These are phyloP conservation scores for Boletus eberwhitei DNA, from an alignment of 768 basidiomycete genomes.

Conservation along the genomic window DNA sequence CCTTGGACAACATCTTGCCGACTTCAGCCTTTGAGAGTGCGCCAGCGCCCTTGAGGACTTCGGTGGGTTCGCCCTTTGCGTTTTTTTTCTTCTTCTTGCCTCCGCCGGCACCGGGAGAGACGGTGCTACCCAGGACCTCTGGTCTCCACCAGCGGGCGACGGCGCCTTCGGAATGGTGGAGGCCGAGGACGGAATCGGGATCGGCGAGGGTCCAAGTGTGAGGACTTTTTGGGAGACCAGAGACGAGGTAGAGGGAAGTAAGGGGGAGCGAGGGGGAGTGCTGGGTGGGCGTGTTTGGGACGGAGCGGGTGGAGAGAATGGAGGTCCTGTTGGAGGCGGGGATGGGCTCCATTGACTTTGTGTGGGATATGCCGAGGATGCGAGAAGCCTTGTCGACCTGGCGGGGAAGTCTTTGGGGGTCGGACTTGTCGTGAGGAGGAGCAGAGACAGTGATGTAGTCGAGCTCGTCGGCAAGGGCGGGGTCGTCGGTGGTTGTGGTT, in stretches of 20 bases:
- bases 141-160: slow-evolving; percentile 89
- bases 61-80: slow-evolving; percentile 51
- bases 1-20: slow-evolving; percentile 87
- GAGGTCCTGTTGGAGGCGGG: slow-evolving; percentile 74
- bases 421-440: slow-evolving; percentile 24
- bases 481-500: slow-evolving; percentile 13
- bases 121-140: slow-evolving; percentile 85
- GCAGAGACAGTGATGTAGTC: slow-evolving; percentile 63
- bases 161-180: slow-evolving; percentile 81
- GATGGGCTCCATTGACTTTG: slow-evolving; percentile 81
- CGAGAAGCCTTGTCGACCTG: slow-evolving; percentile 74
- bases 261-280: slow-evolving; percentile 70
- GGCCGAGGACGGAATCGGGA: slow-evolving; percentile 74
- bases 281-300: slow-evolving; percentile 47
- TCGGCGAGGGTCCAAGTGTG: slow-evolving; percentile 90
- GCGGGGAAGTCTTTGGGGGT: slow-evolving; percentile 34
- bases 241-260: slow-evolving; percentile 82
- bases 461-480: slow-evolving; percentile 61
- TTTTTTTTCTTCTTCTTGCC: slow-evolving; percentile 69
- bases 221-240: slow-evolving; percentile 84
- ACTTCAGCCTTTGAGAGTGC: slow-evolving; percentile 84
- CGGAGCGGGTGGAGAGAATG: slow-evolving; percentile 64
- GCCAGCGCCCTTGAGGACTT: slow-evolving; percentile 70
- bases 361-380: slow-evolving; percentile 71
- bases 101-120: slow-evolving; percentile 80